A percentile compares a stretch with the other conserved stretches of the same genome.
phyloP scores from a whole-genome alignment of 2,329 filamentous ascomycete genomes.

The Xylariaceae sp. region DNA sequence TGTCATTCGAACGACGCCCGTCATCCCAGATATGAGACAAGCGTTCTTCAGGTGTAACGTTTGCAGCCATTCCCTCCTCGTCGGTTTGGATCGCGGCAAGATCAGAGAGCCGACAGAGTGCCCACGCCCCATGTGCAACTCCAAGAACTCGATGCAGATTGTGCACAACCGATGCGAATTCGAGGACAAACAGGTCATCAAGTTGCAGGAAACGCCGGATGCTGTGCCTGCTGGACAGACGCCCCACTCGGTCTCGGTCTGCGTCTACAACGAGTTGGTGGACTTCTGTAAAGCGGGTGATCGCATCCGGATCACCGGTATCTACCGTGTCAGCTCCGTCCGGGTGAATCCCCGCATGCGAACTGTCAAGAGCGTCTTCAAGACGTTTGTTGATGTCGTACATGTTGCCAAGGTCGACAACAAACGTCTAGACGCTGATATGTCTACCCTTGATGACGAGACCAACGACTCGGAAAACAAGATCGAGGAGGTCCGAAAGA shows the following conservation, averaged over 20 bases:
- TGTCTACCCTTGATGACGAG: conserved; percentile 80
- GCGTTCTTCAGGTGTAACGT: conserved; percentile 95
- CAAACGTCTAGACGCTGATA: conserved; percentile 85
- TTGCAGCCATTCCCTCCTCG: conserved; percentile 84
- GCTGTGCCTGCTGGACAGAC: conserved; percentile 92
- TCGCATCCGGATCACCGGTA: conserved; percentile 88
- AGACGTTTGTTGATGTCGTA: conserved; percentile 92
- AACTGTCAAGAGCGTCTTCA: conserved; percentile 90
- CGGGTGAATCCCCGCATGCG: conserved; percentile 89
- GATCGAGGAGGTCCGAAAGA: conserved; percentile 75
- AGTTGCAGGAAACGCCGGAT: conserved; percentile 95
- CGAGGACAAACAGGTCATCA: conserved; percentile 97
- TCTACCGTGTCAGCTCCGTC: conserved; percentile 91
- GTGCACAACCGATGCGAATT: conserved; percentile 93
- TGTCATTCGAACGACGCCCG: conserved; percentile 89
- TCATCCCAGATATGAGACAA: conserved; percentile 98
- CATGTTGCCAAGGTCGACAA: conserved; percentile 97
- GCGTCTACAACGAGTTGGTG: conserved; percentile 92
- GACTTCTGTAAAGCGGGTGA: conserved; percentile 98
- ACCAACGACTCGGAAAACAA: conserved; percentile 62
- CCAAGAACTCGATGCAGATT: conserved; percentile 95
- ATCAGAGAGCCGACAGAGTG: conserved; percentile 92
- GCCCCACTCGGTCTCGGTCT: conserved; percentile 92
- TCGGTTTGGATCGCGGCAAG: conserved; percentile 89
- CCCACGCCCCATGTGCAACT: conserved; percentile 70